Evolutionary conservation across 306 rosid species (phyloP).

Genomic region (Cyclanthera cordifolia): DNA sequence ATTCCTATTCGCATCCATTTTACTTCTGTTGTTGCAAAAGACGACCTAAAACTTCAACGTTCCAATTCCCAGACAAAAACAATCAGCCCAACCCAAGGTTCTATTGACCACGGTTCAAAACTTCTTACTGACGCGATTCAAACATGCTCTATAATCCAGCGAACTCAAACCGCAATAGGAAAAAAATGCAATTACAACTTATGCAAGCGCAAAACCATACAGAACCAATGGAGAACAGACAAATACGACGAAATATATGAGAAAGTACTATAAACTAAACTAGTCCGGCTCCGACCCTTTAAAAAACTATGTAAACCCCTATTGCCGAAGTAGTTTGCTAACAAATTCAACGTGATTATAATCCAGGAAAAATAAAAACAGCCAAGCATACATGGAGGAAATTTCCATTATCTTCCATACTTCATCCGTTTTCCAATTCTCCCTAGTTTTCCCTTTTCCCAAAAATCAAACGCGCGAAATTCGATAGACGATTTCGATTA

Average conservation of each 20-base stretch:
- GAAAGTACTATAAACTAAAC: background rate
- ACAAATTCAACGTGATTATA: background rate
- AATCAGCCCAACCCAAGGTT: background rate
- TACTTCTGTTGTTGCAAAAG: background rate
- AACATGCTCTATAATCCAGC: background rate
- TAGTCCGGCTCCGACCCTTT: background rate
- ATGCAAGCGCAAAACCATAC: background rate
- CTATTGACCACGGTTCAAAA: slow-evolving; percentile 6
- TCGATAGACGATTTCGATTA: background rate
- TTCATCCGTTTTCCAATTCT: background rate
- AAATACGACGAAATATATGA: background rate
- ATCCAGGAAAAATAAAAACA: background rate
- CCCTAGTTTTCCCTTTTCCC: slow-evolving; percentile 1
- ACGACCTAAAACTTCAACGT: background rate
- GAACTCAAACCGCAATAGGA: background rate
- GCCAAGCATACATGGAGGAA: background rate
- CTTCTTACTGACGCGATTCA: background rate
- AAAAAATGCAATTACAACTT: too few relatives aligned
- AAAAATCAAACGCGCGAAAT: slow-evolving; percentile 1
- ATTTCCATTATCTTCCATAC: background rate
- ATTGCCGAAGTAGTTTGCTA: background rate
- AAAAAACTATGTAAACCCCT: slow-evolving; percentile 3
- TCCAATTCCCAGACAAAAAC: background rate
- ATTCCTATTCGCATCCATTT: background rate
- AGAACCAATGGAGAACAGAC: background rate